Percentiles rank a stretch among this genome's conserved stretches.
Evolutionary conservation across 1,139 yeast genomes (phyloP).

Genomic region (Arxiozyma bovina): DNA sequence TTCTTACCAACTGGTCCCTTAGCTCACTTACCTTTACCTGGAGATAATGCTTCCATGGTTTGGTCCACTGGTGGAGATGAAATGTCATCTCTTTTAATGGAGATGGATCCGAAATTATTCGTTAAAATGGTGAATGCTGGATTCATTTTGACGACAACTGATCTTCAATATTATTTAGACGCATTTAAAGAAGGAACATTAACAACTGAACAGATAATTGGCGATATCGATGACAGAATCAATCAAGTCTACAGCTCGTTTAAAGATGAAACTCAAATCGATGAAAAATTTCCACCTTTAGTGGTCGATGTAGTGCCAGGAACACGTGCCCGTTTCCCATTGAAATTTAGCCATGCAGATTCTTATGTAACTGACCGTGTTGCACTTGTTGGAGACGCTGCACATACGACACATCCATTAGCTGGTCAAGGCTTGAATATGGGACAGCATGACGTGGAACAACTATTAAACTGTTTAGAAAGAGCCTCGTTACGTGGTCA

Average conservation of each 20-base stretch:
- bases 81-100: constrained; percentile 52
- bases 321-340: constrained; percentile 82
- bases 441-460: constrained; percentile 93
- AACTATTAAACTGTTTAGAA: constrained; percentile 61
- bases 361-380: constrained; percentile 74
- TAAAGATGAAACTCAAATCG: constrained; percentile 37
- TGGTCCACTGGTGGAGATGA: constrained; percentile 89
- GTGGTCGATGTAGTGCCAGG: constrained; percentile 47
- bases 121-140: constrained; percentile 76
- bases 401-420: constrained; percentile 93
- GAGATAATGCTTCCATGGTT: constrained; percentile 77
- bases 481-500: constrained; percentile 66
- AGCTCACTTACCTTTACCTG: constrained; percentile 83
- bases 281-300: constrained; percentile 60
- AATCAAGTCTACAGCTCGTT: constrained; percentile 37
- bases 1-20: constrained; percentile 88
- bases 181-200: constrained; percentile 34
- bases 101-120: constrained; percentile 54
- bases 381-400: constrained; percentile 95
- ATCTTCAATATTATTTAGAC: constrained; percentile 64
- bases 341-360: constrained; percentile 84
- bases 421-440: constrained; percentile 98
- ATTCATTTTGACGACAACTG: constrained; percentile 66
- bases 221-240: constrained; percentile 69
- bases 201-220: constrained; percentile 42